Evolutionary conservation across 192 early-diverging fungal genomes (phyloP).

Genomic region (Obelidium mucronatum): DNA sequence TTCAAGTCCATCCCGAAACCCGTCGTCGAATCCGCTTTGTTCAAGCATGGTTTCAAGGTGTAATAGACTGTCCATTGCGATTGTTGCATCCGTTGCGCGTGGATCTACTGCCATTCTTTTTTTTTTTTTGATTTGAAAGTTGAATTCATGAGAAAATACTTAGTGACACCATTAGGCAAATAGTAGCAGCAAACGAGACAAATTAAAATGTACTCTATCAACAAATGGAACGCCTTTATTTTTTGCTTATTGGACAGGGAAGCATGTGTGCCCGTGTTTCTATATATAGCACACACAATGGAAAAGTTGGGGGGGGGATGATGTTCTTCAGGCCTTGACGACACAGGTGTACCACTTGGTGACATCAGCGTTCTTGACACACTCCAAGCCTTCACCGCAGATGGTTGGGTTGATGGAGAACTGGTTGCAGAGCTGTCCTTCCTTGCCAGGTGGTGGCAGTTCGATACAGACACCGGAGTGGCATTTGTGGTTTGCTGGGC

Average conservation of each 20-base stretch:
- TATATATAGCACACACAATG: too few relatives aligned
- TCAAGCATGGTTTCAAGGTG: conserved; percentile 31
- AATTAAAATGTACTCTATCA: too few relatives aligned
- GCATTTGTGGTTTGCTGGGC: neutral
- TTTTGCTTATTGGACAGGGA: too few relatives aligned
- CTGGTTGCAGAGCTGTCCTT: conserved; percentile 14
- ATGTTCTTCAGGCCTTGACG: neutral
- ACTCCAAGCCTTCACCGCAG: conserved; percentile 13
- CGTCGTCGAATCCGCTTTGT: conserved; percentile 25
- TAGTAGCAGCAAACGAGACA: too few relatives aligned
- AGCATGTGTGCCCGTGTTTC: too few relatives aligned
- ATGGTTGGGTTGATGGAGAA: conserved; percentile 23
- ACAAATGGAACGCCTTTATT: too few relatives aligned
- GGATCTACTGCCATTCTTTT: neutral
- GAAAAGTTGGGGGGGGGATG: too few relatives aligned
- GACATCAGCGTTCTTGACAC: conserved; percentile 14
- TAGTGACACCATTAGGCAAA: too few relatives aligned
- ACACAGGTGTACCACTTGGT: conserved; percentile 15
- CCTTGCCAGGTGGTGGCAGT: neutral
- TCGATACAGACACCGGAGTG: neutral
- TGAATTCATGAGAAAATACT: neutral
- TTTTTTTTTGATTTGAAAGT: neutral
- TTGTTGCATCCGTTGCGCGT: neutral
- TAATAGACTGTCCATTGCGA: conserved; percentile 21
- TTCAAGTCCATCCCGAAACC: neutral